Conservation (phyloP, 2,329 filamentous ascomycete genomes). For the Mycosphaerella arachidis region DNA sequence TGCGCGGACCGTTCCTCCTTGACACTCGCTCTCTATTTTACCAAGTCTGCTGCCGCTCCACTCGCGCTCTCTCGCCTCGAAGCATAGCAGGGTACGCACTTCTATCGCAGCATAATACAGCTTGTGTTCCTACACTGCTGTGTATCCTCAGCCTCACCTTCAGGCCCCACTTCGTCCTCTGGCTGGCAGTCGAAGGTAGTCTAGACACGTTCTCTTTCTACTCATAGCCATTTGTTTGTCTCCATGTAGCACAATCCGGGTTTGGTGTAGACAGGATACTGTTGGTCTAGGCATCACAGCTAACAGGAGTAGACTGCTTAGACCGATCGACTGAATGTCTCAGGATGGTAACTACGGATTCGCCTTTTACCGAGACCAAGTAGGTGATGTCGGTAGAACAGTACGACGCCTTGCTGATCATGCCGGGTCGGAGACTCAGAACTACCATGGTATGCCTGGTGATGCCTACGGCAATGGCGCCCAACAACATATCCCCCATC, state of each 20-base stretch:
- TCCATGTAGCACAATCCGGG: not conserved
- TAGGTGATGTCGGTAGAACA: not conserved
- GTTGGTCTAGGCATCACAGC: not conserved
- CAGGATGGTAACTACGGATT: not conserved
- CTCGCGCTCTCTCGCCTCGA: not conserved
- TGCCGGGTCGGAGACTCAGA: not conserved
- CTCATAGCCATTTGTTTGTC: not conserved
- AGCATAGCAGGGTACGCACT: not conserved
- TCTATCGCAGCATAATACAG: conserved; percentile 1
- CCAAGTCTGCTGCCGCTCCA: not conserved
- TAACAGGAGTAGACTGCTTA: not conserved
- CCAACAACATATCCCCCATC: not conserved
- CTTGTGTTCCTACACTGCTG: not conserved
- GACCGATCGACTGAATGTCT: not conserved
- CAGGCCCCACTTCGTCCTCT: not conserved
- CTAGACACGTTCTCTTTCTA: not conserved
- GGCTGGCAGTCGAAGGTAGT: conserved; percentile 5
- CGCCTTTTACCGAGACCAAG: not conserved
- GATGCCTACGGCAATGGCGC: not conserved
- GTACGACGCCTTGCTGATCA: not conserved
- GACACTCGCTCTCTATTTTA: not conserved
- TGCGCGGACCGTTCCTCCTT: not conserved
- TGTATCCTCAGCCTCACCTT: not conserved
- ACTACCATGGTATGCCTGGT: not conserved
- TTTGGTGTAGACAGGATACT: not conserved